Evolutionary conservation across 106 monocot species (phyloP).

Genomic region (Dioscorea zingiberensis): DNA sequence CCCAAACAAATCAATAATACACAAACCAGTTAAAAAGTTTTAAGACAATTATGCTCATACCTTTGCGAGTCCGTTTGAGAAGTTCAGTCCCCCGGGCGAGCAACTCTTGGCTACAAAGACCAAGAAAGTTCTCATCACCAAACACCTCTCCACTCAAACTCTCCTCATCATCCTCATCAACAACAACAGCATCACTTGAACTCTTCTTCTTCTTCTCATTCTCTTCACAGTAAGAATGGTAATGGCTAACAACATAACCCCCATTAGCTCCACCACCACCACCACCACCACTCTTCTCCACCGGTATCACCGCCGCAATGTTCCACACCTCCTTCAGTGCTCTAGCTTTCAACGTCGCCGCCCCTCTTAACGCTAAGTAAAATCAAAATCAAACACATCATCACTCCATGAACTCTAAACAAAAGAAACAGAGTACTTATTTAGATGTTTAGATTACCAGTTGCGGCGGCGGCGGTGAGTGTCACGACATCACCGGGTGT

Average conservation of each 20-base stretch:
- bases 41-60: constrained; percentile 25
- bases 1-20: not conserved
- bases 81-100: constrained; percentile 76
- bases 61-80: constrained; percentile 91
- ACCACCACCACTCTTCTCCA: constrained; percentile 75
- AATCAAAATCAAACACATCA: too few species aligned
- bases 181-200: not conserved
- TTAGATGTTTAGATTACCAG: not conserved
- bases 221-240: constrained; percentile 1
- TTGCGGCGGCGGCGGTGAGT: constrained; percentile 13
- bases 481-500: constrained; percentile 8
- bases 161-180: constrained; percentile 5
- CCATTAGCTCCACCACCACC: not conserved
- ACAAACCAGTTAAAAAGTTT: too few species aligned
- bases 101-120: constrained; percentile 71
- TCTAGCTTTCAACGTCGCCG: constrained; percentile 84
- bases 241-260: too few species aligned
- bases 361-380: constrained; percentile 78
- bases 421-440: too few species aligned
- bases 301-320: constrained; percentile 85
- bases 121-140: constrained; percentile 50
- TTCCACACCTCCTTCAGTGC: constrained; percentile 97
- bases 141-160: constrained; percentile 42
- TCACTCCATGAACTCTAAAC: too few species aligned
- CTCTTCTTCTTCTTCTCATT: constrained; percentile 14